phyloP scores from a whole-genome alignment of 2,329 filamentous ascomycete genomes.

The Botryotinia calthae region DNA sequence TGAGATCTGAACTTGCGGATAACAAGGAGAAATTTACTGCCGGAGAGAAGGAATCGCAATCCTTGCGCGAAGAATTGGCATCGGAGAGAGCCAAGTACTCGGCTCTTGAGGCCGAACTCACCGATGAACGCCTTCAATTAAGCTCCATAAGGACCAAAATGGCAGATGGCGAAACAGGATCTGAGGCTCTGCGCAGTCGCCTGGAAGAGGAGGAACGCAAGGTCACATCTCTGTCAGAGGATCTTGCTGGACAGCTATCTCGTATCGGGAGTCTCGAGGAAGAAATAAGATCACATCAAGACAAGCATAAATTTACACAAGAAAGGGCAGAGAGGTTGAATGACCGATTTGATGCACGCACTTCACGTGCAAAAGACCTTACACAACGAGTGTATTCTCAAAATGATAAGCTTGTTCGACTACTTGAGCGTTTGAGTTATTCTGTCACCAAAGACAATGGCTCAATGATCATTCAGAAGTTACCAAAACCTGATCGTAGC shows the following conservation, averaged over 20 bases:
- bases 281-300: conserved; percentile 66
- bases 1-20: conserved; percentile 57
- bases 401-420: conserved; percentile 76
- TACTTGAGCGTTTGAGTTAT: conserved; percentile 86
- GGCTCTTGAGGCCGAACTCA: conserved; percentile 56
- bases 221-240: conserved; percentile 63
- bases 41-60: conserved; percentile 51
- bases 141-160: conserved; percentile 67
- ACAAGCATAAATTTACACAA: conserved; percentile 58
- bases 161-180: conserved; percentile 79
- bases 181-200: conserved; percentile 71
- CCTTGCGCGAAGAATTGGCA: conserved; percentile 53
- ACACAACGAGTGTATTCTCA: conserved; percentile 80
- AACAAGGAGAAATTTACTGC: conserved; percentile 52
- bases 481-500: conserved; percentile 59
- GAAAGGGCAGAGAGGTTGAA: conserved; percentile 50
- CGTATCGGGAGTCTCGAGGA: conserved; percentile 73
- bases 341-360: conserved; percentile 65
- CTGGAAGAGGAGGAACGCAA: conserved; percentile 74
- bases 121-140: conserved; percentile 67
- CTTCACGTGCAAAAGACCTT: conserved; percentile 73
- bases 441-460: conserved; percentile 71
- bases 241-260: conserved; percentile 73
- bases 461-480: conserved; percentile 71
- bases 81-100: conserved; percentile 53